phyloP scores from a whole-genome alignment of 129 eudicot genomes.

The Artemisia annua region DNA sequence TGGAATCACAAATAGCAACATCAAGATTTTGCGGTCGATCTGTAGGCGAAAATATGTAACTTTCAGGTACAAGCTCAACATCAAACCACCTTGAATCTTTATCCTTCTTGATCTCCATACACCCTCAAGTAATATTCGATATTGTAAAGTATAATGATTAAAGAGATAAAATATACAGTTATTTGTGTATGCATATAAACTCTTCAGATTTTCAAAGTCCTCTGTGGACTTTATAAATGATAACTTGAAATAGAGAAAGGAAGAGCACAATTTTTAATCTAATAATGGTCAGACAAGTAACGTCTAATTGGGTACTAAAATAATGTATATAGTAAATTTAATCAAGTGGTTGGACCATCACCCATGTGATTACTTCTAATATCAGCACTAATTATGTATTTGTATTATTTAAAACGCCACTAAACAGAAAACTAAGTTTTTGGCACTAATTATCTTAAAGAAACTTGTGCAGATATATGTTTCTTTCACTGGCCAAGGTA shows the following conservation, averaged over 20 bases:
- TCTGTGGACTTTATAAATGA: neutral
- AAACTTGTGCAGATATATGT: slow-evolving; percentile 23
- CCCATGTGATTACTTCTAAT: slow-evolving; percentile 18
- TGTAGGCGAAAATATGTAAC: slow-evolving; percentile 30
- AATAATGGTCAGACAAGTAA: slow-evolving; percentile 1
- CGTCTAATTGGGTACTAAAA: neutral
- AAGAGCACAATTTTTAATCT: neutral
- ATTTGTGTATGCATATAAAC: neutral
- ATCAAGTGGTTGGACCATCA: slow-evolving; percentile 13
- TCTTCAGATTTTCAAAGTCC: neutral
- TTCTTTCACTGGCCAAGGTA: slow-evolving; percentile 19
- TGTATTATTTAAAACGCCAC: neutral
- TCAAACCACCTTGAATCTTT: slow-evolving; percentile 30
- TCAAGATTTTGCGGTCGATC: slow-evolving; percentile 22
- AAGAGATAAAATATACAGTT: no score
- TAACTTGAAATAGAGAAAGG: neutral
- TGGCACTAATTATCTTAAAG: slow-evolving; percentile 3
- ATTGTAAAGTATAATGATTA: slow-evolving; percentile 3
- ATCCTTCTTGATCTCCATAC: slow-evolving; percentile 23
- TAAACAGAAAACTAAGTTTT: neutral
- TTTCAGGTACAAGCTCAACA: slow-evolving; percentile 25
- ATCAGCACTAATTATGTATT: neutral
- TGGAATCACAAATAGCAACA: slow-evolving; percentile 17
- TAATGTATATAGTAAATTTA: neutral
- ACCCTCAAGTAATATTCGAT: neutral